Evolutionary conservation across 139 green algal genomes (phyloP), one percentile per base, ranked within the genome.

Genomic region (Penium margaritaceum): DNA sequence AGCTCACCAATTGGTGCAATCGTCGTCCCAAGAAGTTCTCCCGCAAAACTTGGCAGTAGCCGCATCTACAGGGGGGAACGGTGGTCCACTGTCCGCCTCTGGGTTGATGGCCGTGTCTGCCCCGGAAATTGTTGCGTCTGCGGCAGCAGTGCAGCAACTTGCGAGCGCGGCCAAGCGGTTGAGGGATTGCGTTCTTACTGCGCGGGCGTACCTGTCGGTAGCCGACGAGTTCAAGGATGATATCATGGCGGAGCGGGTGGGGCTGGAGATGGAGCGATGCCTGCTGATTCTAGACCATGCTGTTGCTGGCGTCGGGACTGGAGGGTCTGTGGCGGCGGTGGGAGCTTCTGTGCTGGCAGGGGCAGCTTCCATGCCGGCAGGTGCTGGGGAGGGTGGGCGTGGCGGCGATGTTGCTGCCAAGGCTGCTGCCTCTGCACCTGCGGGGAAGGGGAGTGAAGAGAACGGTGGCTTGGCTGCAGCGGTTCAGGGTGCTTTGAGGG

Each of bases 221-320:
- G 51, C 51, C 30, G 51, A 60, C 30, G 51, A 60, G 51, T 60
- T 60, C 51, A n/a, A 60, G 21, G 51, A 60, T 24, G 30, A 60
- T 24, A 24, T 24, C 29, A 33, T 60, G 51, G 30, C 51, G 6
- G 51, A 60, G 15, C 51, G 30, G 17, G 51, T 60, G 17, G 15
- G 30, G 51, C 51, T 33, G 51, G 51, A 60, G 19, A 19, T 60
- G 15, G 51, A 60, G 30, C 15, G 21, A 60, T 60, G 51, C 19
- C 6, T 60, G 29, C 19, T 60, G 12, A 19, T 60, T 60, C 51
- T 60, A 24, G 51, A 60, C 21, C 51, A 60, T n/a, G 30, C 51
- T n/a, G 19, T 60, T 60, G 15, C 51, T 33, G 19, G 51, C 51
- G 6, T 33, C 12, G 51, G 30, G 30, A 60, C n/a, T n/a, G 51